These are phyloP conservation scores for Phytophthora kernoviae DNA, from an alignment of 352 stramenopile genomes.

Conservation along the genomic window DNA sequence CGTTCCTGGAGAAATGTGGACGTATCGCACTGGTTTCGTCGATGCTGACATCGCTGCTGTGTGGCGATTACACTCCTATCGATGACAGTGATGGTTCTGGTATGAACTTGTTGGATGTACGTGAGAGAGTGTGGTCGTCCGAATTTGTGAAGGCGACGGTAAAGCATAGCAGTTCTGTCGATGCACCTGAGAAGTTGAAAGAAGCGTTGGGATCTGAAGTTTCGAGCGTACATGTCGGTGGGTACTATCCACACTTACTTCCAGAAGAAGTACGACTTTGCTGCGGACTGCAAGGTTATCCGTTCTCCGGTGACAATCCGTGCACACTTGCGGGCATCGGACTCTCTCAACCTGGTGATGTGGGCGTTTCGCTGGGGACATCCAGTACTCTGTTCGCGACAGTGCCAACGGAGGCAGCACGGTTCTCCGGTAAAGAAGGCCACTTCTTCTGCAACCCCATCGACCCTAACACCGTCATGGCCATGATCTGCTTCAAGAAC, in stretches of 20 bases:
- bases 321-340: slow-evolving; percentile 75
- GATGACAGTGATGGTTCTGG: slow-evolving; percentile 82
- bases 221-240: slow-evolving; percentile 46
- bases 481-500: slow-evolving; percentile 91
- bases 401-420: slow-evolving; percentile 44
- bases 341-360: slow-evolving; percentile 53
- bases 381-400: slow-evolving; percentile 71
- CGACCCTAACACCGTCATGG: slow-evolving; percentile 72
- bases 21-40: slow-evolving; percentile 70
- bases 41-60: slow-evolving; percentile 76
- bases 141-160: slow-evolving; percentile 47
- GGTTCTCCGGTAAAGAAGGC: slow-evolving; percentile 62
- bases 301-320: slow-evolving; percentile 86
- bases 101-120: slow-evolving; percentile 87
- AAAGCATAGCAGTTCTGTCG: slow-evolving; percentile 24
- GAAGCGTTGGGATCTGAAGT: slow-evolving; percentile 46
- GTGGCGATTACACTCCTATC: slow-evolving; percentile 67
- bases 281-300: slow-evolving; percentile 60
- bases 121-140: slow-evolving; percentile 55
- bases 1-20: slow-evolving; percentile 48
- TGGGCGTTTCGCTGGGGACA: slow-evolving; percentile 68
- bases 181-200: slow-evolving; percentile 30
- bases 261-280: slow-evolving; percentile 67
- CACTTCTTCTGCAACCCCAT: slow-evolving; percentile 87
- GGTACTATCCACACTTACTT: slow-evolving; percentile 69